phyloP scores from a whole-genome alignment of 257 asterid species.

The Fraxinus cuspidata region DNA sequence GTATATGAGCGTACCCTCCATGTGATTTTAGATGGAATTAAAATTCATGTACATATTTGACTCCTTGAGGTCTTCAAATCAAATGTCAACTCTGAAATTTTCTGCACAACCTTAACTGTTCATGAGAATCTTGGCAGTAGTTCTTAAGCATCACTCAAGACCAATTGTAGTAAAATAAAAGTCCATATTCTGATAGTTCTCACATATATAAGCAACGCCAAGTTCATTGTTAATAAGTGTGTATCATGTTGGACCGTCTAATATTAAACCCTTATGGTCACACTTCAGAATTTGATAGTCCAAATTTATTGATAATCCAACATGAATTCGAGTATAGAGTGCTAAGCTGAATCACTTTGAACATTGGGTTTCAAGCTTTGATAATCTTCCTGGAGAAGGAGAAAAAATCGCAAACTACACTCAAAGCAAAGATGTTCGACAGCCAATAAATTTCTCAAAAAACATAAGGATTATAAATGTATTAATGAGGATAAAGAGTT shows the following conservation, averaged over 20 bases:
- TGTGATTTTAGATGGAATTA: not conserved
- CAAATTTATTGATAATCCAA: conserved; percentile 1
- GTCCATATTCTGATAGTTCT: conserved; percentile 7
- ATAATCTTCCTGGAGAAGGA: conserved; percentile 2
- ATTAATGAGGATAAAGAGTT: conserved; percentile 16
- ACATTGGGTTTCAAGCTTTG: conserved; percentile 1
- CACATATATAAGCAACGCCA: not conserved
- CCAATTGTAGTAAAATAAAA: not conserved
- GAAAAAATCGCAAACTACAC: conserved; percentile 14
- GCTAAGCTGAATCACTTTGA: conserved; percentile 2
- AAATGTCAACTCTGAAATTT: conserved; percentile 10
- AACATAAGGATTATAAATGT: conserved; percentile 11
- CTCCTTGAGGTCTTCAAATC: conserved; percentile 19
- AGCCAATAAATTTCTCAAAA: conserved; percentile 13
- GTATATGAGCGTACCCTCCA: not conserved
- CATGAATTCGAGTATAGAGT: not conserved
- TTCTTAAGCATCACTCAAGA: conserved; percentile 8
- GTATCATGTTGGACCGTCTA: conserved; percentile 12
- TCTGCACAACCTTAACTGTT: conserved; percentile 4
- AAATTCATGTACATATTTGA: not conserved
- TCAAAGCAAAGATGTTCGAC: conserved; percentile 8
- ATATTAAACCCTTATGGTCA: not conserved
- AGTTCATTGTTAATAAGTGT: conserved; percentile 14
- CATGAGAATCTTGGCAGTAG: conserved; percentile 9
- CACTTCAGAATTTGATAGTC: conserved; percentile 12